Evolutionary conservation across 2,329 filamentous ascomycete genomes (phyloP), one percentile per base, ranked within the genome.

Genomic region (Alternaria postmessia): DNA sequence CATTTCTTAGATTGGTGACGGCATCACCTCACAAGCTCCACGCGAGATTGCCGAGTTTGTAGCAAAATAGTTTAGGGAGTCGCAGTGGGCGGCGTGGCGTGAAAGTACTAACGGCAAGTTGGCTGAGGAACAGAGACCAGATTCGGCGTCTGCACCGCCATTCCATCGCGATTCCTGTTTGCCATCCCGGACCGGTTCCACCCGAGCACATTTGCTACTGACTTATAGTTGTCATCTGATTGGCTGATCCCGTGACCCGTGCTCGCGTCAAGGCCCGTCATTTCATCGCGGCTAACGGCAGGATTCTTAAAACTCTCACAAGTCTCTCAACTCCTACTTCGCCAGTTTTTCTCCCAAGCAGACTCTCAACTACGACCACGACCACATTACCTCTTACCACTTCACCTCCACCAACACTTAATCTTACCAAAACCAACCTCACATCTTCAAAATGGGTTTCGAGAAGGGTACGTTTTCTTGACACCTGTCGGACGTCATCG

Each of bases 401-500:
- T 39, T 36, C 32, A 36, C 41, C 46, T 56, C 30, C 12, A 39
- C 24, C 24, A 22, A 52, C 46, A 49, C 46, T 38, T 2, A 18
- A 12, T 36, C 14, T 14, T n/a, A 49, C 30, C 54, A 39, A 47
- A 54, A 59, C 54, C 66, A 52, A 51, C 41, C 41, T 32, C 41
- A 58, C 48, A 65, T 54, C 57, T 63, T 68, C 75, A 78, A 61
- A 75, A 80, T 80, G 78, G 77, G 76, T 73, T 76, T 77, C 74
- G 75, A 76, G 68, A 55, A 67, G 52, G 78, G 78, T 80, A 78
- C 57, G 78, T 77, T 69, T 58, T 56, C 60, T 53, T 61, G 42
- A 52, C 48, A 61, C 62, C 67, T 9, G 66, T 48, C 66, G 66
- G 66, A 76, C 71, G 75, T 73, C 74, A 75, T 75, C 59, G 65